A percentile compares a stretch with the other conserved stretches of the same genome.
These are phyloP conservation scores for Gilbertella persicaria DNA, from an alignment of 371 early-diverging fungal species.

Conservation along the genomic window DNA sequence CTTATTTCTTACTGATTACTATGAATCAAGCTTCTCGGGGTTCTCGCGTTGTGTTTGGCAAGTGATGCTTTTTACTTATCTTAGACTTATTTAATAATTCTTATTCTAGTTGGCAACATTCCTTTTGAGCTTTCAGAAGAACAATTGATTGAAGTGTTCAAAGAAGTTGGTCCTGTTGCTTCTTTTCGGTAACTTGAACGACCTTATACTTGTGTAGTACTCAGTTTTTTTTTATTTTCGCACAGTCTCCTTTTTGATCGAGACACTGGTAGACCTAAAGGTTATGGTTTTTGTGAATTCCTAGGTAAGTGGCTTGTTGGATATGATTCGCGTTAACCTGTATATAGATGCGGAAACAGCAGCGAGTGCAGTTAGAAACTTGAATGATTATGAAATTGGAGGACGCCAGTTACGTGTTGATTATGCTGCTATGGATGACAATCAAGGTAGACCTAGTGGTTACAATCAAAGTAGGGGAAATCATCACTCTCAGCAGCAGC, in stretches of 20 bases:
- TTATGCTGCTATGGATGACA: constrained; percentile 74
- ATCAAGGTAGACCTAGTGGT: constrained; percentile 14
- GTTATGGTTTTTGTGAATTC: constrained; percentile 90
- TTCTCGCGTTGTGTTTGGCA: constrained; percentile 64
- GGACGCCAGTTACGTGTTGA: constrained; percentile 84
- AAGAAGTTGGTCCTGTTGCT: constrained; percentile 85
- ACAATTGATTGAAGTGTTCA: constrained; percentile 85
- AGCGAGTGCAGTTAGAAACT: constrained; percentile 79
- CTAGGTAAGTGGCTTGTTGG: constrained; percentile 49
- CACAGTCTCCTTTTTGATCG: constrained; percentile 80
- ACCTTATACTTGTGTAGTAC: neutral
- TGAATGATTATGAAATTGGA: constrained; percentile 82
- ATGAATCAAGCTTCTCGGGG: constrained; percentile 50
- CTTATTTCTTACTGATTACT: neutral
- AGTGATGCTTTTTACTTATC: neutral
- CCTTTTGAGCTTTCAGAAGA: constrained; percentile 91
- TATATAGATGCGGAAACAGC: constrained; percentile 74
- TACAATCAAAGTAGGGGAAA: constrained; percentile 21
- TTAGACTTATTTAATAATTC: neutral
- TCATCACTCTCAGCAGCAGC: constrained; percentile 21
- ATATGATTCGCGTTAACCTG: constrained; percentile 9
- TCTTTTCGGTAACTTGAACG: constrained; percentile 58
- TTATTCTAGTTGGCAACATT: constrained; percentile 71
- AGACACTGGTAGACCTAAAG: constrained; percentile 86
- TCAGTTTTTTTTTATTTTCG: neutral